phyloP scores from a whole-genome alignment of 139 green algal species.

The Chlamydomonas asymmetrica region DNA sequence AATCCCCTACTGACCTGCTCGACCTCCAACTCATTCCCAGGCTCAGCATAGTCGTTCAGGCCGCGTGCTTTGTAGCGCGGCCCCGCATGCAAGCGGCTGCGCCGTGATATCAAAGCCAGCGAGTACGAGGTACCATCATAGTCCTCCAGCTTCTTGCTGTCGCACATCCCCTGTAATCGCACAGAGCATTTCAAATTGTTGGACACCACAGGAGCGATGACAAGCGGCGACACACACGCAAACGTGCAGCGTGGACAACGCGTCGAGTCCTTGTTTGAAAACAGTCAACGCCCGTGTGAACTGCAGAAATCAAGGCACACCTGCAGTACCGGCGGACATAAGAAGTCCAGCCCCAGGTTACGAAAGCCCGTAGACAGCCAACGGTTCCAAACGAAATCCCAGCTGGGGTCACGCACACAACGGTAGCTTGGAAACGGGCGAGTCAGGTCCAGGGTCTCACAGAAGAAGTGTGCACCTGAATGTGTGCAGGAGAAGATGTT shows the following conservation, averaged over 20 bases:
- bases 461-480: conserved; percentile 90
- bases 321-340: conserved; percentile 88
- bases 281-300: too few relatives aligned
- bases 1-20: too few relatives aligned
- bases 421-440: conserved; percentile 82
- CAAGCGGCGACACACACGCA: too few relatives aligned
- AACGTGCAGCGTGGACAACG: too few relatives aligned
- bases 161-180: conserved; percentile 80
- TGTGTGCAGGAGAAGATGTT: background rate
- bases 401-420: conserved; percentile 49
- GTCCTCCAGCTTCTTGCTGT: conserved; percentile 71
- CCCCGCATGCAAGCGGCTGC: conserved; percentile 87
- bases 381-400: conserved; percentile 91
- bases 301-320: too few relatives aligned
- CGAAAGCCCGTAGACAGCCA: conserved; percentile 75
- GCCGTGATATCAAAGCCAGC: conserved; percentile 71
- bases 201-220: too few relatives aligned
- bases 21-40: conserved; percentile 98
- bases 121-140: conserved; percentile 56
- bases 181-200: background rate
- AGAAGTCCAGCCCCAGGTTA: conserved; percentile 57
- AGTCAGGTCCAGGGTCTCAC: conserved; percentile 91
- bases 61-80: conserved; percentile 90
- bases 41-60: conserved; percentile 82
- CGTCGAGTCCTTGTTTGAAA: too few relatives aligned